Percentiles rank a stretch among this genome's conserved stretches.
Evolutionary conservation across 768 basidiomycete species (phyloP).

Genomic region (Russula griseocarnosa): DNA sequence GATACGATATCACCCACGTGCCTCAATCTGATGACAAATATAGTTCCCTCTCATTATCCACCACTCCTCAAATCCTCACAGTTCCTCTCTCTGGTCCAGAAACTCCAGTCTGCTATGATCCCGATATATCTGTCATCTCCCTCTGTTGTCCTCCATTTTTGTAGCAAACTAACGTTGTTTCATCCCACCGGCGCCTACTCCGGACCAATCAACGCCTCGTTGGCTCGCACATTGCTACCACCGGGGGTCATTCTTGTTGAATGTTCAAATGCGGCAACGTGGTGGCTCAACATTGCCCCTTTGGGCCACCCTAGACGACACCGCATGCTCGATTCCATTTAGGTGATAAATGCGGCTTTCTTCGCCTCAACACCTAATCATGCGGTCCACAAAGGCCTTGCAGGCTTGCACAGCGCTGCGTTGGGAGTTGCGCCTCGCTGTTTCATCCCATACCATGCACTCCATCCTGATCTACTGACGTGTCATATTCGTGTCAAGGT

Average conservation of each 20-base stretch:
- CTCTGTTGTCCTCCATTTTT: not conserved
- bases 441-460: not conserved
- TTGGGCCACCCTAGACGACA: not conserved
- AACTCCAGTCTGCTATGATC: too few relatives aligned
- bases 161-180: too few relatives aligned
- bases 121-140: not conserved
- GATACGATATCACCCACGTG: conserved; percentile 17
- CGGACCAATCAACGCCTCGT: not conserved
- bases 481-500: not conserved
- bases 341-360: too few relatives aligned
- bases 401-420: not conserved
- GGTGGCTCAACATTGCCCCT: not conserved
- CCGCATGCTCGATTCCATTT: not conserved
- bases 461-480: not conserved
- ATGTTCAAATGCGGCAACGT: not conserved
- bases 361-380: not conserved
- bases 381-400: not conserved
- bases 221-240: not conserved
- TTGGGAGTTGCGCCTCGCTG: not conserved
- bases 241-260: not conserved
- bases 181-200: not conserved
- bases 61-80: too few relatives aligned
- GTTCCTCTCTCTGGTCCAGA: too few relatives aligned
- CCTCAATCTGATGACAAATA: not conserved
- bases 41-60: not conserved